phyloP scores from a whole-genome alignment of 805 yeast species.

The Blastobotrys muscicola region DNA sequence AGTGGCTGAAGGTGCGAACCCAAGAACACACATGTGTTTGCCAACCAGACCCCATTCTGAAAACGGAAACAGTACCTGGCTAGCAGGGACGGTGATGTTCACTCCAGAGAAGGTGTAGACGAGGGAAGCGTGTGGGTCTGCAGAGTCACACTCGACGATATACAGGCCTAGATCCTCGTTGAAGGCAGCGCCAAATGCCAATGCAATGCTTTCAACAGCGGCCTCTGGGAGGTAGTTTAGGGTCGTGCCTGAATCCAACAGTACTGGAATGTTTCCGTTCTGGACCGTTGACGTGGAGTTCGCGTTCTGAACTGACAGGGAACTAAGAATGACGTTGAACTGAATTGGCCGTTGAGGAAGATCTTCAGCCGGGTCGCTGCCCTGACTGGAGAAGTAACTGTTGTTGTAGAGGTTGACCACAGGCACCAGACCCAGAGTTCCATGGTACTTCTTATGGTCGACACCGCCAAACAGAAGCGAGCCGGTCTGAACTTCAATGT shows the following conservation, averaged over 20 bases:
- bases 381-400: constrained; percentile 1
- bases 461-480: constrained; percentile 43
- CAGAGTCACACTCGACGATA: constrained; percentile 10
- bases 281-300: constrained; percentile 3
- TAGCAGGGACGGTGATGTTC: constrained; percentile 18
- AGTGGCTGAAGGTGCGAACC: no score
- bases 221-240: constrained; percentile 17
- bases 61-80: constrained; percentile 15
- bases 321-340: constrained; percentile 9
- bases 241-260: constrained; percentile 21
- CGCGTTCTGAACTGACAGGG: constrained; percentile 2
- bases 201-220: constrained; percentile 24
- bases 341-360: constrained; percentile 8
- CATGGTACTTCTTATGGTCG: constrained; percentile 39
- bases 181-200: constrained; percentile 33
- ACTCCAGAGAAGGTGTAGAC: constrained; percentile 43
- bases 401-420: constrained; percentile 9
- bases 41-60: not conserved
- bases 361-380: not conserved
- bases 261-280: constrained; percentile 7
- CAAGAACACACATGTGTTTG: no score
- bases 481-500: constrained; percentile 27
- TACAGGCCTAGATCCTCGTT: constrained; percentile 20
- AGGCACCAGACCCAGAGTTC: constrained; percentile 24
- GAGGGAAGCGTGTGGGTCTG: constrained; percentile 20